phyloP scores from a whole-genome alignment of 164 flowering plant genomes.

The Pachysandra terminalis region DNA sequence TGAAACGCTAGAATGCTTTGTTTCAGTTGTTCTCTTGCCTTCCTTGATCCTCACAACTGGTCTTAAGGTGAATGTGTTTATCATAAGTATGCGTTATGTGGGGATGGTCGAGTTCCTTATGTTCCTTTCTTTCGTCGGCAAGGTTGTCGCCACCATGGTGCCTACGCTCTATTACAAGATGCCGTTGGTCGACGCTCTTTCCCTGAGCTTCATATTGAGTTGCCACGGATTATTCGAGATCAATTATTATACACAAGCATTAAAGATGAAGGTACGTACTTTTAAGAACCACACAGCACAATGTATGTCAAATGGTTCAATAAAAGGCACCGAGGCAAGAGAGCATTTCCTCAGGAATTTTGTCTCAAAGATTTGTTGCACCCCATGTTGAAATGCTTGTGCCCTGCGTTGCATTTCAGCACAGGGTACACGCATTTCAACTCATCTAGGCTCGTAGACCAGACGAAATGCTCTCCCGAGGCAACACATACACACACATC shows the following conservation, averaged over 20 bases:
- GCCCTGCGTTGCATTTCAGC: too few relatives aligned
- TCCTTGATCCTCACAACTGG: constrained; percentile 28
- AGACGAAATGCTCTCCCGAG: too few relatives aligned
- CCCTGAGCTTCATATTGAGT: constrained; percentile 47
- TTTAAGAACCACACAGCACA: too few relatives aligned
- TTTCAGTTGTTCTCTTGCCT: constrained; percentile 39
- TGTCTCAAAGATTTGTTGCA: too few relatives aligned
- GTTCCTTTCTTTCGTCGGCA: constrained; percentile 28
- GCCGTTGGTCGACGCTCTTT: constrained; percentile 43
- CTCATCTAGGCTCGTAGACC: too few relatives aligned
- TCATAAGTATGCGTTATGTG: constrained; percentile 17
- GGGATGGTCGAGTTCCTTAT: constrained; percentile 20
- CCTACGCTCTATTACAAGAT: constrained; percentile 38
- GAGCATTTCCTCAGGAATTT: too few relatives aligned
- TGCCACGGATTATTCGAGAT: constrained; percentile 43
- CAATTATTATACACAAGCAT: background rate
- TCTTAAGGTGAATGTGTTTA: constrained; percentile 20
- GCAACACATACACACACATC: too few relatives aligned
- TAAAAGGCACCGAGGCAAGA: too few relatives aligned
- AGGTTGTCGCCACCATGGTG: constrained; percentile 24
- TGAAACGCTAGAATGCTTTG: constrained; percentile 37
- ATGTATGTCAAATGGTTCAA: too few relatives aligned
- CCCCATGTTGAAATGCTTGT: too few relatives aligned
- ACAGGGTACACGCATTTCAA: too few relatives aligned
- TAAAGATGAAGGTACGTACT: too few relatives aligned